Conservation (phyloP, 192 early-diverging fungal genomes). For the Umbelopsis sp. region DNA sequence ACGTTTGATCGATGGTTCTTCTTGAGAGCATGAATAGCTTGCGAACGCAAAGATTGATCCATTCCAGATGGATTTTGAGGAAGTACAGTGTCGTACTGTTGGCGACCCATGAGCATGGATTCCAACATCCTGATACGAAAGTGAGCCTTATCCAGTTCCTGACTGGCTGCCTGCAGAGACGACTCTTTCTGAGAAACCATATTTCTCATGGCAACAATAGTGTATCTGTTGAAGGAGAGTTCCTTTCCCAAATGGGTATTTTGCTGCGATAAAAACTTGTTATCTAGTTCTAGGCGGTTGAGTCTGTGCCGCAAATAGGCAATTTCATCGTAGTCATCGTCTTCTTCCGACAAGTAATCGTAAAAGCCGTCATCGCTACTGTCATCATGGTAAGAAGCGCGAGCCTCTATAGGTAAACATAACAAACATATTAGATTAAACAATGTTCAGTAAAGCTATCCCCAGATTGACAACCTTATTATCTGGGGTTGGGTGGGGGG, state of each 20-base stretch:
- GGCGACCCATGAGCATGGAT: slow-evolving; percentile 14
- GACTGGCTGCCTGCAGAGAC: slow-evolving; percentile 28
- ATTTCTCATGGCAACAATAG: slow-evolving; percentile 33
- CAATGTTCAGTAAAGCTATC: too few species aligned
- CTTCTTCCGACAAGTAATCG: slow-evolving; percentile 13
- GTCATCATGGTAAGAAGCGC: not conserved
- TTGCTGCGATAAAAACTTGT: slow-evolving; percentile 33
- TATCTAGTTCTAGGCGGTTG: slow-evolving; percentile 30
- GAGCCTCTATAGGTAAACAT: not conserved
- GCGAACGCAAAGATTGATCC: slow-evolving; percentile 16
- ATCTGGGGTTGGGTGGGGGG: too few species aligned
- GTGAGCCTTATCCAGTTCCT: slow-evolving; percentile 38
- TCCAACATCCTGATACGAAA: slow-evolving; percentile 31
- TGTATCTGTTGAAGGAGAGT: slow-evolving; percentile 34
- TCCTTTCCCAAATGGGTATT: slow-evolving; percentile 29
- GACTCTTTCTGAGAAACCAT: slow-evolving; percentile 34
- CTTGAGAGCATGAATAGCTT: slow-evolving; percentile 7
- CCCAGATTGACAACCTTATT: too few species aligned
- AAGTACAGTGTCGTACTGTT: not conserved
- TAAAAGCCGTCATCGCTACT: slow-evolving; percentile 11
- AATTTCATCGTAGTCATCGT: slow-evolving; percentile 10
- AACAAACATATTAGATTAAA: not conserved
- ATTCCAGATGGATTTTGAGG: slow-evolving; percentile 7
- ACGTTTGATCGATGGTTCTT: slow-evolving; percentile 10
- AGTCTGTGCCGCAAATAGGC: slow-evolving; percentile 1